Base-by-base conservation (phyloP, 805 yeast genomes). In the Cyberlindnera veronae region DNA sequence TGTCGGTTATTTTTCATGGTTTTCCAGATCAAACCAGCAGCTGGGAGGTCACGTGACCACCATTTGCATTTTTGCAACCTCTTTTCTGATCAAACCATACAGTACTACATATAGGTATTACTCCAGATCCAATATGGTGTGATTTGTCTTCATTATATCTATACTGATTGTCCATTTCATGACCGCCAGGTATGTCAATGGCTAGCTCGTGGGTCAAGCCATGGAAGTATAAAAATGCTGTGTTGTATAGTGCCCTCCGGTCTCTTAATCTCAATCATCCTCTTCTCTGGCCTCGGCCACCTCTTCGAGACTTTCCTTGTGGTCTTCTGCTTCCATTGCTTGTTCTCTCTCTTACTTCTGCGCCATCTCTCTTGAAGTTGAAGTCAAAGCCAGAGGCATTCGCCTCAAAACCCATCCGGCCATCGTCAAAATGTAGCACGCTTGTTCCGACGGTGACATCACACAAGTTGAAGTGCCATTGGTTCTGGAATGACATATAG, bases 391-490 rank as follows among this genome's bases (percentile, higher is more conserved):
- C 93, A 33, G 66, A 67, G 6, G 86, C 68, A 21, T 58, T 57
- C 31, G 78, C 67, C 39, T 77, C 77, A 57, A 79, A 68, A 30
- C 69, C 67, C 39, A 83, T 64, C 36, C 67, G 60, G 3, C 83
- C 78, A 38, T 68, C 64, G 12, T 55, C 63, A 43, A 67, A 63
- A 39, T 64, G 65, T 41, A 76, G 62, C 34, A 66, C 60, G 38
- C 79, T 63, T 36, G 63, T 58, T 6, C 84, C 88, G 48, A 67
- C 63, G 18, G 67, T 60, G 21, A 69, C 70, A 55, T 84, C 91
- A 51, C 88, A 76, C 32, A 84, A 63, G 51, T 82, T 82, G 58
- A 79, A 80, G 58, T 84, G 87, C 95, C 95, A 84, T 42, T 81
- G 69, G 52, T 80, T 79, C 54, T 79, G 81, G 60, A 79, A 83